These are phyloP conservation scores for Pholiota adiposa DNA, from an alignment of 1,284 basidiomycete species.

Conservation along the genomic window DNA sequence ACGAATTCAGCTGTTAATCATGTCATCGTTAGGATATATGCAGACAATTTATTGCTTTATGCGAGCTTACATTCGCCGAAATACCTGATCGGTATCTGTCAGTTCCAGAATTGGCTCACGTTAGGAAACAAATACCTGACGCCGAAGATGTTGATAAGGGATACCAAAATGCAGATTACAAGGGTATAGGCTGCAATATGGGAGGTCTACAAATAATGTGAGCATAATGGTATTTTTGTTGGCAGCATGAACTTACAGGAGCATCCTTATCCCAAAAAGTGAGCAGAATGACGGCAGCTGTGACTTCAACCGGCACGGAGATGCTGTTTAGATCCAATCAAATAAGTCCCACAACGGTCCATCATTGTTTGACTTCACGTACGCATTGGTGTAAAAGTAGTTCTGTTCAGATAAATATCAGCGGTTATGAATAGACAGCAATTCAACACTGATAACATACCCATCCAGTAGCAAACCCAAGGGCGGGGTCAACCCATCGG, in stretches of 20 bases:
- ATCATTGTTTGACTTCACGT: constrained; percentile 16
- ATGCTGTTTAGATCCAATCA: constrained; percentile 39
- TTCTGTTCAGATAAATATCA: constrained; percentile 27
- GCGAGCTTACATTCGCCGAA: constrained; percentile 63
- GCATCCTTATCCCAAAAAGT: constrained; percentile 78
- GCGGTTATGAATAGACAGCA: constrained; percentile 17
- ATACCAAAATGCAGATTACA: constrained; percentile 59
- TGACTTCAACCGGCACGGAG: constrained; percentile 75
- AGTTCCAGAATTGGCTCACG: constrained; percentile 1
- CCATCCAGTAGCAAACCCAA: constrained; percentile 73
- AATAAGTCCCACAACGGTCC: not conserved
- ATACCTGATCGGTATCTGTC: constrained; percentile 35
- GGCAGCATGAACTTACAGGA: constrained; percentile 20
- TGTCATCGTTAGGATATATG: not conserved
- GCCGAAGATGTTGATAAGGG: constrained; percentile 78
- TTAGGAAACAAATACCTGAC: constrained; percentile 46
- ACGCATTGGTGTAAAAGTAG: constrained; percentile 51
- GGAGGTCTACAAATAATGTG: constrained; percentile 14
- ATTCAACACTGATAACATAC: constrained; percentile 35
- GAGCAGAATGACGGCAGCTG: constrained; percentile 75
- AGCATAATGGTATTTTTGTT: not conserved
- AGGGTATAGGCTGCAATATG: constrained; percentile 69
- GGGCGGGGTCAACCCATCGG: constrained; percentile 77
- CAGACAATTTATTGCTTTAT: not conserved
- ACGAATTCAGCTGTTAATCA: constrained; percentile 55